Evolutionary conservation across 805 yeast genomes (phyloP).

Genomic region (Candida palmyrensis): DNA sequence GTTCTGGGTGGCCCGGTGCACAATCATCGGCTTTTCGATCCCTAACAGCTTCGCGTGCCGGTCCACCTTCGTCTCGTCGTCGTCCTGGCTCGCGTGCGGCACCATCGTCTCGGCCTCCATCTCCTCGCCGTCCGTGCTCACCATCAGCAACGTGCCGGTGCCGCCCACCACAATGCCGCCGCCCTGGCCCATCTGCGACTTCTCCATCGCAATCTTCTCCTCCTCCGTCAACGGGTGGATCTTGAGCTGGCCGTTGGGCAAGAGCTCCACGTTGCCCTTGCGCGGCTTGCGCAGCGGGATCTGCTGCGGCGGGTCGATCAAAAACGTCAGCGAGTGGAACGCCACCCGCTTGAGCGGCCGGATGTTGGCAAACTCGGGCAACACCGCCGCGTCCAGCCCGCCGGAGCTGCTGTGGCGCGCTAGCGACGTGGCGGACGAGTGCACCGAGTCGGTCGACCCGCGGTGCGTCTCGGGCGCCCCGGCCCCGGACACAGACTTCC

Average conservation of each 20-base stretch:
- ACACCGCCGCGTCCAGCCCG: constrained; percentile 1
- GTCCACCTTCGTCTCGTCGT: constrained; percentile 15
- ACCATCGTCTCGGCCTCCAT: constrained; percentile 5
- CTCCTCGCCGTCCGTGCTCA: constrained; percentile 11
- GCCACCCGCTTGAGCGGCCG: constrained; percentile 39
- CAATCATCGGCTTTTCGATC: constrained; percentile 30
- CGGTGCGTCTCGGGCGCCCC: constrained; percentile 13
- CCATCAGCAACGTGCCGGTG: constrained; percentile 55
- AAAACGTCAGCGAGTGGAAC: constrained; percentile 36
- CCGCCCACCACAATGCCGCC: constrained; percentile 80
- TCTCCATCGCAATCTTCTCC: constrained; percentile 41
- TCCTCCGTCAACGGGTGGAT: constrained; percentile 52
- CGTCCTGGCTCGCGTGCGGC: constrained; percentile 13
- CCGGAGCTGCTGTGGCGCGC: neutral
- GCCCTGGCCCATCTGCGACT: constrained; percentile 38
- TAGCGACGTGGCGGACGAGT: constrained; percentile 1
- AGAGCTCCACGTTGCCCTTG: constrained; percentile 64
- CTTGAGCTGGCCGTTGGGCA: constrained; percentile 48
- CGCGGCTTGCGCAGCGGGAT: constrained; percentile 83
- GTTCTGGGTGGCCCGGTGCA: constrained; percentile 10
- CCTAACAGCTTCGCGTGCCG: constrained; percentile 19
- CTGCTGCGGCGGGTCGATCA: constrained; percentile 69
- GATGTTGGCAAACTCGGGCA: constrained; percentile 24
- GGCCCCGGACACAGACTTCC: constrained; percentile 10
- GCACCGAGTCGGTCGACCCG: constrained; percentile 6